A percentile compares a stretch with the other conserved stretches of the same genome.
These are phyloP conservation scores for Aschersonia sp. DNA, from an alignment of 2,329 filamentous ascomycete species.

Conservation along the genomic window DNA sequence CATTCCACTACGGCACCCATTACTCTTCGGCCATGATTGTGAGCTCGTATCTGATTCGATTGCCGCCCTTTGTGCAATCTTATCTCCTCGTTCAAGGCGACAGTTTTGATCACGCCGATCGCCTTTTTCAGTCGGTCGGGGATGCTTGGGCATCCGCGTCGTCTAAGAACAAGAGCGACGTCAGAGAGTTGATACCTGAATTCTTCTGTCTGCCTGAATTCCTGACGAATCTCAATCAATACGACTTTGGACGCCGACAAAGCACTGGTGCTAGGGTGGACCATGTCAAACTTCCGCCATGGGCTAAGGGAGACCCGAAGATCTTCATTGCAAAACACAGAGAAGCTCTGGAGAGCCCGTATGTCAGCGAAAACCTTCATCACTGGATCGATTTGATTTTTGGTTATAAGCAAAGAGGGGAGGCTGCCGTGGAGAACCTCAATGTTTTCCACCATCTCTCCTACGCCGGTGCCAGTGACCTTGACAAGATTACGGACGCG, in stretches of 20 bases:
- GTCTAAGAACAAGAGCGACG: constrained; percentile 79
- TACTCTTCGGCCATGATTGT: constrained; percentile 99
- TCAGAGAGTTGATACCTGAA: constrained; percentile 87
- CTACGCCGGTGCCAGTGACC: constrained; percentile 83
- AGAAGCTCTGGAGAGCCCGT: constrained; percentile 87
- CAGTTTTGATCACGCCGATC: constrained; percentile 88
- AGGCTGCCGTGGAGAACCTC: constrained; percentile 76
- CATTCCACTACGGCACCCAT: constrained; percentile 96
- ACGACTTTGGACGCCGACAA: constrained; percentile 83
- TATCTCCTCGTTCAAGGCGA: constrained; percentile 92
- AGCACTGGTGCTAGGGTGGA: constrained; percentile 69
- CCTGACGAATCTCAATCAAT: constrained; percentile 81
- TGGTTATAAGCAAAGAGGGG: constrained; percentile 84
- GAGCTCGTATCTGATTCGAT: constrained; percentile 83
- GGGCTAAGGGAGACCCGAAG: constrained; percentile 91
- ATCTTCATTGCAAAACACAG: constrained; percentile 93
- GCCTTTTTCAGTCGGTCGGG: constrained; percentile 85
- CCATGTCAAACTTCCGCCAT: constrained; percentile 78
- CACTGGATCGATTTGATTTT: constrained; percentile 96
- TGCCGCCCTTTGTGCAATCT: constrained; percentile 93
- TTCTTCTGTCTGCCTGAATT: constrained; percentile 97
- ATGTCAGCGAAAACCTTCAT: constrained; percentile 80
- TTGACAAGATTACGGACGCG: constrained; percentile 81
- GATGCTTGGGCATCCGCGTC: constrained; percentile 88
- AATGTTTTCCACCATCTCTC: constrained; percentile 96